A percentile compares a stretch with the other conserved stretches of the same genome.
These are phyloP conservation scores for Pseudomassariella vexata DNA, from an alignment of 2,329 filamentous ascomycete species.

Conservation along the genomic window DNA sequence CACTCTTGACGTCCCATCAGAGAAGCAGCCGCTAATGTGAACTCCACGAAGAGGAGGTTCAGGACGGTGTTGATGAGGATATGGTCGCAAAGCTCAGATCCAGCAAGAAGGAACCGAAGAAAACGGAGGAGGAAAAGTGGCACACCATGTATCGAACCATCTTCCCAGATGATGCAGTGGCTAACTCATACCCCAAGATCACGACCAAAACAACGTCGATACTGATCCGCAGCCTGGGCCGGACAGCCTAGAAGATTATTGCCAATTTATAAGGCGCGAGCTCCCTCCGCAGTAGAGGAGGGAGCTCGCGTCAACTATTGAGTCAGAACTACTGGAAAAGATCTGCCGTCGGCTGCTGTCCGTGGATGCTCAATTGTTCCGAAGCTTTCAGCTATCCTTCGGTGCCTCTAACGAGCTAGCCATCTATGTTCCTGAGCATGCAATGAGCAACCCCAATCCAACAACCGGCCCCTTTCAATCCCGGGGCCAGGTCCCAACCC, in stretches of 20 bases:
- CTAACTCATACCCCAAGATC: background rate
- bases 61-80: background rate
- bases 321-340: background rate
- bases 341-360: background rate
- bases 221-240: background rate
- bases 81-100: background rate
- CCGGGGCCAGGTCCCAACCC: too few relatives aligned
- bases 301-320: background rate
- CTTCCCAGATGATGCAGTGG: background rate
- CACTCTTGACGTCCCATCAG: background rate
- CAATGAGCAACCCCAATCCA: too few relatives aligned
- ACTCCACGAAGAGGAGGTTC: background rate
- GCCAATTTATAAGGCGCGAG: background rate
- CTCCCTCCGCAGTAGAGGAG: background rate
- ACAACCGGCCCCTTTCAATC: too few relatives aligned
- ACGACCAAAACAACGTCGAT: background rate
- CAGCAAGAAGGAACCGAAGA: background rate
- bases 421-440: too few relatives aligned
- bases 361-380: too few relatives aligned
- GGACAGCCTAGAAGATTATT: background rate
- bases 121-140: background rate
- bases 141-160: constrained; percentile 1
- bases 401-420: too few relatives aligned
- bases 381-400: too few relatives aligned
- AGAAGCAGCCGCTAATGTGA: background rate